Conservation (phyloP, 2,329 filamentous ascomycete genomes). For the Onygena corvina region DNA sequence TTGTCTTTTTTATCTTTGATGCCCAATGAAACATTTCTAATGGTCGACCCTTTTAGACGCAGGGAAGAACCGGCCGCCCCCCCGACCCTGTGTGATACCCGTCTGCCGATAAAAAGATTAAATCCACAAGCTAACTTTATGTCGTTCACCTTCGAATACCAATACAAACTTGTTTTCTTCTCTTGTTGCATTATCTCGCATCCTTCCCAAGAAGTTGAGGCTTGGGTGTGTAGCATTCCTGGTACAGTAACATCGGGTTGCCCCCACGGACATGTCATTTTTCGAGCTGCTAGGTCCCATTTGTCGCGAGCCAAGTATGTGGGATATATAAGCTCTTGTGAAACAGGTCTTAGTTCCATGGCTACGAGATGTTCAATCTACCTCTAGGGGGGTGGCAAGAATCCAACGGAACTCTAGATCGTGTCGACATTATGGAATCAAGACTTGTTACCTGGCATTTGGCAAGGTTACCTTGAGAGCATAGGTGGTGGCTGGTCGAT, state of each 20-base stretch:
- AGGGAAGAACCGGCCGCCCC: neutral
- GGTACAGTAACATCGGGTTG: neutral
- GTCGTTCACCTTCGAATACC: neutral
- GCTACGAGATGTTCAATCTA: neutral
- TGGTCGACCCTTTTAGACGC: neutral
- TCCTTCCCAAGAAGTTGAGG: no score
- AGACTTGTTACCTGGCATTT: no score
- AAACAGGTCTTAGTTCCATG: neutral
- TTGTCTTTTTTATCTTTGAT: neutral
- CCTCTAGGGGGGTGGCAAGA: neutral
- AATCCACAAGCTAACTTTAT: neutral
- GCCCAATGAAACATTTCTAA: neutral
- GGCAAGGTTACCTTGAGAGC: no score
- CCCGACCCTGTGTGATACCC: neutral
- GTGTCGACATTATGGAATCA: neutral
- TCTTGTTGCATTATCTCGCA: neutral
- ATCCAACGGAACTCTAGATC: neutral
- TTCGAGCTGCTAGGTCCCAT: neutral
- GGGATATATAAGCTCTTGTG: slow-evolving; percentile 2
- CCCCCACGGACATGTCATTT: slow-evolving; percentile 1
- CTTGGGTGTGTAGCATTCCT: neutral
- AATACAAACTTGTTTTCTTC: neutral
- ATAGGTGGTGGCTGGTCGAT: no score
- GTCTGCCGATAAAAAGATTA: neutral
- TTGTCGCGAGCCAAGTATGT: neutral